These are phyloP conservation scores for Claviceps pusilla DNA, from an alignment of 2,329 filamentous ascomycete genomes.

Conservation along the genomic window DNA sequence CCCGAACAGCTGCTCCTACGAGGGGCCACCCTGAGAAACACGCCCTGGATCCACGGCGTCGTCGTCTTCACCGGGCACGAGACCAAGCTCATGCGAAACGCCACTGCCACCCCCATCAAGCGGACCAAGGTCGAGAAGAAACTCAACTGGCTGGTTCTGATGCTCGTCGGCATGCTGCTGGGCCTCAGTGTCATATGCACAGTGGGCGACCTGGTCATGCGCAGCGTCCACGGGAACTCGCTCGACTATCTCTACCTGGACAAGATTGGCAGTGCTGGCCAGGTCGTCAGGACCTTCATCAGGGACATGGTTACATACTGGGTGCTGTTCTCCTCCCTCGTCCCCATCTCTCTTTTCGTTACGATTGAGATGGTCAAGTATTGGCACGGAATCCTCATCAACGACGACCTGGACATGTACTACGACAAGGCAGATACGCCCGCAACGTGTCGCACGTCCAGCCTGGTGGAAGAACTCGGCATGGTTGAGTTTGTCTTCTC, in stretches of 20 bases:
- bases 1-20: slow-evolving; percentile 87
- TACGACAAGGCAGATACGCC: slow-evolving; percentile 91
- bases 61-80: slow-evolving; percentile 92
- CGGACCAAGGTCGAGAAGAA: slow-evolving; percentile 88
- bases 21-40: slow-evolving; percentile 88
- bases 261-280: slow-evolving; percentile 35
- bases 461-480: slow-evolving; percentile 87
- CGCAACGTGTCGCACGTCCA: slow-evolving; percentile 89
- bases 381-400: slow-evolving; percentile 93
- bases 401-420: slow-evolving; percentile 95
- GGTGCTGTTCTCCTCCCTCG: slow-evolving; percentile 91
- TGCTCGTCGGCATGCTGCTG: slow-evolving; percentile 73
- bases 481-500: slow-evolving; percentile 99
- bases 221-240: slow-evolving; percentile 44
- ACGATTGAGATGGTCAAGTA: slow-evolving; percentile 97
- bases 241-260: slow-evolving; percentile 61
- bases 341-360: slow-evolving; percentile 95
- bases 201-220: slow-evolving; percentile 73
- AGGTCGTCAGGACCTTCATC: slow-evolving; percentile 65
- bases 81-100: slow-evolving; percentile 97
- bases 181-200: slow-evolving; percentile 78
- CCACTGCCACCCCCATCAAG: slow-evolving; percentile 93
- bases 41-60: slow-evolving; percentile 88
- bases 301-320: slow-evolving; percentile 95
- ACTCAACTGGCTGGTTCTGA: slow-evolving; percentile 84